Evolutionary conservation across 2,329 filamentous ascomycete species (phyloP).

Genomic region (Pseudocercospora vitis): DNA sequence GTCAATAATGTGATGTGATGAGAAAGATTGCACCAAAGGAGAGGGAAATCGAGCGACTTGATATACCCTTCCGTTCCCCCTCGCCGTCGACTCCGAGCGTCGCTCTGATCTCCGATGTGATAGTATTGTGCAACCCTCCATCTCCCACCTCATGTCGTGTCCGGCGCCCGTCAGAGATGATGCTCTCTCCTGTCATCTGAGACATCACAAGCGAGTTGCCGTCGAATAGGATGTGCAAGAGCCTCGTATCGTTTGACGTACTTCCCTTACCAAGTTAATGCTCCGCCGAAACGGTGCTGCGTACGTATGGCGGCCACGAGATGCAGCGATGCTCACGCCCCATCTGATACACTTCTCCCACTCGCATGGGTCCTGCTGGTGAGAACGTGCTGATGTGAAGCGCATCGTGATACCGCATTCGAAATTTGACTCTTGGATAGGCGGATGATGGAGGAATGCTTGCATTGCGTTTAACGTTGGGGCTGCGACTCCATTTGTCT

Average conservation of each 20-base stretch:
- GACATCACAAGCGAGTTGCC: slow-evolving; percentile 8
- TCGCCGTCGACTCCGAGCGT: neutral
- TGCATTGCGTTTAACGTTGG: neutral
- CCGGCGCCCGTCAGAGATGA: neutral
- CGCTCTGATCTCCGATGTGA: neutral
- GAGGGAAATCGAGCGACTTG: slow-evolving; percentile 1
- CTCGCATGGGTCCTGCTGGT: neutral
- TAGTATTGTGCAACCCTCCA: slow-evolving; percentile 10
- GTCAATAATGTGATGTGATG: slow-evolving; percentile 8
- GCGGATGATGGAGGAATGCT: neutral
- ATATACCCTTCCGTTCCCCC: slow-evolving; percentile 14
- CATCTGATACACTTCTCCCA: neutral
- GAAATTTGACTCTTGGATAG: neutral
- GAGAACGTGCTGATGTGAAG: neutral
- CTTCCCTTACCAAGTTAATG: slow-evolving; percentile 9
- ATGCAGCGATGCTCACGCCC: neutral
- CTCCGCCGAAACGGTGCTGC: neutral
- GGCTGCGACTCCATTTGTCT: neutral
- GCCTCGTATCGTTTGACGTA: slow-evolving; percentile 1
- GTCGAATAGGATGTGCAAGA: slow-evolving; percentile 9
- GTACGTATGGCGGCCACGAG: slow-evolving; percentile 6
- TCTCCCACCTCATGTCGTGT: slow-evolving; percentile 1
- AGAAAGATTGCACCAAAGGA: neutral
- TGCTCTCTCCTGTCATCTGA: neutral
- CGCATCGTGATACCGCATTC: neutral